Evolutionary conservation across 495 filamentous ascomycete species (phyloP), one percentile per base, ranked within the genome.

Genomic region (Lineolata rhizophorae): DNA sequence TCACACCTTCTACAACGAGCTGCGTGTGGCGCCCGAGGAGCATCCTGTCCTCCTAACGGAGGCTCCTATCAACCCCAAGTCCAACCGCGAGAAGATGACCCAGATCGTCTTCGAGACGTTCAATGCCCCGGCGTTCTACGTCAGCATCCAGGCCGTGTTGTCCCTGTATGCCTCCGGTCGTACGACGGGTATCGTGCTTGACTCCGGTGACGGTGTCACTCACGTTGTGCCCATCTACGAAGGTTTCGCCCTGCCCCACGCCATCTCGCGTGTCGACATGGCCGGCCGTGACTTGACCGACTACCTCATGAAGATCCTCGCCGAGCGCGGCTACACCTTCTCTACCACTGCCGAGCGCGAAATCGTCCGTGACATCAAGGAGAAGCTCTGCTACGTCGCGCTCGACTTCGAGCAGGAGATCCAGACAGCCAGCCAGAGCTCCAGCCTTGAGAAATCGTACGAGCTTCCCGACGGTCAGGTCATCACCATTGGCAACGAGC

Each of bases 91-190:
- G 71, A 95, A 93, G 72, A 94, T 95, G 80, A 95, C 87, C 40
- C 90, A 97, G 65, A 95, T 97, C 46, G 90, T 97, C 56, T 97
- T 97, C 74, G 87, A 97, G 70, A 97, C 87, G 48, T 97, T 95
- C 75, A 97, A 97, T 66, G 90, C 90, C 49, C 87, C 87, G 46
- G 87, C 87, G 46, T 94, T 97, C 72, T 97, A 94, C 69, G 87
- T 93, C 65, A 95, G 87, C 51, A 95, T 95, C 65, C 87, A 97
- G 73, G 87, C 87, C 55, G 90, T 97, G 44, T 69, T 97, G 43
- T 95, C 87, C 39, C 71, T 97, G 62, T 97, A 97, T 63, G 87
- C 87, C 49, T 97, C 87, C 55, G 90, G 87, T 70, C 84, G 90
- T 83, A 97, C 87, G 63, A 97, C 87, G 39, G 87, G 87, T 83